phyloP scores from a whole-genome alignment of 768 basidiomycete species.

The Solioccasus polychromus region DNA sequence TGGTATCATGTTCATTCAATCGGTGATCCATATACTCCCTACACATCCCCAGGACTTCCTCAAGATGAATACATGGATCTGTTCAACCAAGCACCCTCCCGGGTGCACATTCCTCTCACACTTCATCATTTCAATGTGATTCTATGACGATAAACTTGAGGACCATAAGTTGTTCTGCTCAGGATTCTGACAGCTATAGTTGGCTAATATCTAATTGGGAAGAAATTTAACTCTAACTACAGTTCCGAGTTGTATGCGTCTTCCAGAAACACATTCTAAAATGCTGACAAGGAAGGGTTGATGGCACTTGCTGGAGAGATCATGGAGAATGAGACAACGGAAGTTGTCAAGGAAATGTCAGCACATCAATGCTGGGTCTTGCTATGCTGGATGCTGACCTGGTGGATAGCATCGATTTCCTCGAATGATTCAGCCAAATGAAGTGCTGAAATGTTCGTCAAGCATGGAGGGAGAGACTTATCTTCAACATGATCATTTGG shows the following conservation, averaged over 20 bases:
- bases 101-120: constrained; percentile 77
- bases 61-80: constrained; percentile 51
- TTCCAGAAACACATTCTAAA: constrained; percentile 94
- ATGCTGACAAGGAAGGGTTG: no score
- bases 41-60: constrained; percentile 47
- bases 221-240: constrained; percentile 74
- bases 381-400: no score
- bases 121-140: constrained; percentile 76
- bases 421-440: no score
- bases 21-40: constrained; percentile 76
- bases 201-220: constrained; percentile 75
- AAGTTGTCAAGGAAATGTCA: no score
- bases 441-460: no score
- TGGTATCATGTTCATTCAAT: constrained; percentile 54
- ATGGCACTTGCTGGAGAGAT: no score
- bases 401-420: no score
- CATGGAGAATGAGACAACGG: no score
- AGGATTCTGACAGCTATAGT: constrained; percentile 79
- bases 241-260: constrained; percentile 94
- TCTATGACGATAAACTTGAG: constrained; percentile 75
- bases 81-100: constrained; percentile 51
- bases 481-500: no score
- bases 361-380: no score
- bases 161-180: constrained; percentile 69
- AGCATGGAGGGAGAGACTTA: no score